Base-by-base conservation (phyloP, 1,139 yeast species). In the Arxiozyma heterogenica region DNA sequence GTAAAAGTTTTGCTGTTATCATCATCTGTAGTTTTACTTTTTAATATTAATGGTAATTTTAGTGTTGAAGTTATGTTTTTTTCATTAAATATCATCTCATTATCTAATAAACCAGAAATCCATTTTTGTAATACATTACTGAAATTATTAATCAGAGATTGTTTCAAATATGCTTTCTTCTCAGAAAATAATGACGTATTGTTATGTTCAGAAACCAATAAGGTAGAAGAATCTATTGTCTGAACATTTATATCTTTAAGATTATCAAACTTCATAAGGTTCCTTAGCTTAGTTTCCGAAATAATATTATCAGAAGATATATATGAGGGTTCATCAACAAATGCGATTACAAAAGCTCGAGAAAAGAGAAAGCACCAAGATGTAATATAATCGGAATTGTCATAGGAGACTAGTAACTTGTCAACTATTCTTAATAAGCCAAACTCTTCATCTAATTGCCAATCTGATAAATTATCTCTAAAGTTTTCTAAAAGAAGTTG, bases 401-500 rank as follows among this genome's bases (percentile, higher is more conserved):
- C 63, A 7, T 49, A 49, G 1, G 69, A 64, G 9, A 65, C 57
- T 53, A 58, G 51, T 27, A 68, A 58, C 21, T 51, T 55, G 51
- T 68, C 71, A 0, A 67, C 64, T 25, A 67, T 44, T 44, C 71
- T 54, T 41, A 68, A 51, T 27, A 65, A 53, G 1, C 71, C 71
- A 52, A 58, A 67, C 30, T 55, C 52, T 12, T 61, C 59, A 53
- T 68, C 70, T 22, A 65, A 44, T 44, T 61, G 53, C 61, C 64
- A 62, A 45, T 56, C 60, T 1, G 50, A 34, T 20, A 64, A 41
- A 2, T 48, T 25, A 15, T 53, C 46, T 8, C 57, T 53, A 51
- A 61, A 64, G 39, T 55, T 60, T 22, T 52, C 57, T 18, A 62
- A 46, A 20, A 68, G 52, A 4, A 59, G 43, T 25, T 65, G 66